These are phyloP conservation scores for Phallus indusiatus DNA, from an alignment of 768 basidiomycete species.

Conservation along the genomic window DNA sequence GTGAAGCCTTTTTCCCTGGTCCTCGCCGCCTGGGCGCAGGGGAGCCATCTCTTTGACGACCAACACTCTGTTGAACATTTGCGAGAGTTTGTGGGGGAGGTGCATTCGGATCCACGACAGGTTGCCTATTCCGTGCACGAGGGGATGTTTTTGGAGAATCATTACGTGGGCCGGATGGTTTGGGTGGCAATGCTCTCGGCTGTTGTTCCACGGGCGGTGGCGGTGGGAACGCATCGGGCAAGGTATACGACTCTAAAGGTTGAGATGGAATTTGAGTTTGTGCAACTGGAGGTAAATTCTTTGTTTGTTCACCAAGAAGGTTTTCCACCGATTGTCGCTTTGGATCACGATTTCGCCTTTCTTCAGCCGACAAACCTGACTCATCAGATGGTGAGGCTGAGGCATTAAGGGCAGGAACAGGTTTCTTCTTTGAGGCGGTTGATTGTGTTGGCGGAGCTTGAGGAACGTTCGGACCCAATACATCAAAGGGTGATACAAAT, in stretches of 20 bases:
- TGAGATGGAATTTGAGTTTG: constrained; percentile 28
- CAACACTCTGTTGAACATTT: not conserved
- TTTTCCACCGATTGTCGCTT: constrained; percentile 82
- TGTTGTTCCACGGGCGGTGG: constrained; percentile 8
- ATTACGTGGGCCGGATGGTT: constrained; percentile 9
- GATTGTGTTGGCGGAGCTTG: constrained; percentile 18
- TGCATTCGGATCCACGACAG: constrained; percentile 9
- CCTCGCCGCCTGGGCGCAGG: not conserved
- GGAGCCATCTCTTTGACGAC: constrained; percentile 3
- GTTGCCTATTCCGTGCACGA: constrained; percentile 10
- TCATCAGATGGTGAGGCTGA: constrained; percentile 16
- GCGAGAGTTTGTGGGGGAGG: not conserved
- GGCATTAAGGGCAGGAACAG: constrained; percentile 35
- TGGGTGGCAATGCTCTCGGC: constrained; percentile 13
- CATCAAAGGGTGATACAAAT: constrained; percentile 78
- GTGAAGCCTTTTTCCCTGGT: constrained; percentile 2
- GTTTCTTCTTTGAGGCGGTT: constrained; percentile 49
- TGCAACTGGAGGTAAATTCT: constrained; percentile 29
- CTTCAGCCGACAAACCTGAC: constrained; percentile 2
- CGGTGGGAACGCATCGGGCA: constrained; percentile 30
- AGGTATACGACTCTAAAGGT: constrained; percentile 25
- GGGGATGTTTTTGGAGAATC: constrained; percentile 2
- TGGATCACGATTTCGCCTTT: constrained; percentile 31
- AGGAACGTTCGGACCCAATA: constrained; percentile 43
- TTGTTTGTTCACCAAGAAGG: constrained; percentile 62